Evolutionary conservation across 2,329 filamentous ascomycete species (phyloP), one percentile per base, ranked within the genome.

Genomic region (Penicillium psychrosexuale): DNA sequence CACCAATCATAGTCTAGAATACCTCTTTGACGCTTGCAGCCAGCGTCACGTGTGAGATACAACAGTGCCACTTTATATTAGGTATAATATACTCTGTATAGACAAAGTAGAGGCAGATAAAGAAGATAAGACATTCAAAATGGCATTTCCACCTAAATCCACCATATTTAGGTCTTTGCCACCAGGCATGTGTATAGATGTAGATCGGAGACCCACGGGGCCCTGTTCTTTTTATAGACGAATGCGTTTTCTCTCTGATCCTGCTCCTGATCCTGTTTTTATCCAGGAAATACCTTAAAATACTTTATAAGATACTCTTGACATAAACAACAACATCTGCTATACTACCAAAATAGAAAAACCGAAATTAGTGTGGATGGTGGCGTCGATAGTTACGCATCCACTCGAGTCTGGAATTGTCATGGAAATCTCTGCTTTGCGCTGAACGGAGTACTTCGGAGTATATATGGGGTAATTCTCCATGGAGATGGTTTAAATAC

Each of bases 381-480:
- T 53, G 51, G 51, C 51, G 49, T 51, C 49, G 9, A 51, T 51
- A 47, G 49, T 51, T 51, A 34, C 13, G 39, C 49, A 34, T 51
- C 48, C 48, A 51, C 49, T 13, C 13, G 24, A 51, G 49, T 47
- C 40, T 51, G 17, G 47, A 49, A n/a, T 39, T 19, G 27, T 5
- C 13, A 22, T 39, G 22, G 17, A 51, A 51, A 51, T 46, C 31
- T 51, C 48, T 51, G 46, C 9, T 36, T 13, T 11, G 6, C 30
- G 6, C 4, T n/a, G 8, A 34, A 43, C 24, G 8, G 5, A 17
- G 39, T 42, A n/a, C 1, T 13, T 17, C 39, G 24, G 9, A 28
- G 38, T 40, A 40, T 15, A 39, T 40, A 40, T 39, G 37, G 37
- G 37, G 37, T 22, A 19, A 33, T 7, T 7, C 5, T 3, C 31